Evolutionary conservation across 2,329 filamentous ascomycete genomes (phyloP), one percentile per base, ranked within the genome.

Genomic region (Mycocentrospora acerina): DNA sequence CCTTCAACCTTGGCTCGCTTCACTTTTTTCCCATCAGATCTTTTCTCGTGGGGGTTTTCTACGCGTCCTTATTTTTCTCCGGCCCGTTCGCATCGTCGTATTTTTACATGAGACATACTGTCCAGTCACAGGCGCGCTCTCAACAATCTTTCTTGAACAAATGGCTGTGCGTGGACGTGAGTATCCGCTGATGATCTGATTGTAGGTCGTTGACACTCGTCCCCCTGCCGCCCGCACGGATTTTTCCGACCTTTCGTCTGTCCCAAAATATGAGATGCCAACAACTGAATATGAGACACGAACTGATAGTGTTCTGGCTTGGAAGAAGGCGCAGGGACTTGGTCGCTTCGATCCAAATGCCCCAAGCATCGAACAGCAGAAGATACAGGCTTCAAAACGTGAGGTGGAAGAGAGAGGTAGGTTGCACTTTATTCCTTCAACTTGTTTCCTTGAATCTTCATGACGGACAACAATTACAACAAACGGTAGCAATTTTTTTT

Each of bases 251-350:
- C 79, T 86, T 29, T 85, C 86, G 29, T 78, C 81, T 8, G 89
- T 96, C 4, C 82, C 90, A 40, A 96, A 96, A 72, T 97, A 93
- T 67, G 81, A 86, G 47, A 86, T 98, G 78, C 88, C 90, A n/a
- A 76, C 79, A 35, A 78, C 84, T 33, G 86, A 90, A 61, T 98
- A 98, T 70, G 89, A 90, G 64, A 81, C 82, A 59, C 89, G 90
- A 61, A 76, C 82, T 29, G 88, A 96, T 69, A 91, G 86, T 3
- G 93, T 98, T 11, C 79, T 96, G 16, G 88, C 90, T 5, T 97
- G 90, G 90, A 98, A 98, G 72, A 91, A 88, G 71, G 75, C 82
- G n/a, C 84, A 95, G 68, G 90, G 94, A 66, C 80, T 97, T n/a
- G 93, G 93, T 34, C 88, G 93, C 24, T 98, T 98, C 70, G 89